A percentile compares a stretch with the other conserved stretches of the same genome.
Evolutionary conservation across 2,329 filamentous ascomycete species (phyloP).

Genomic region (Botryosphaeria dothidea): DNA sequence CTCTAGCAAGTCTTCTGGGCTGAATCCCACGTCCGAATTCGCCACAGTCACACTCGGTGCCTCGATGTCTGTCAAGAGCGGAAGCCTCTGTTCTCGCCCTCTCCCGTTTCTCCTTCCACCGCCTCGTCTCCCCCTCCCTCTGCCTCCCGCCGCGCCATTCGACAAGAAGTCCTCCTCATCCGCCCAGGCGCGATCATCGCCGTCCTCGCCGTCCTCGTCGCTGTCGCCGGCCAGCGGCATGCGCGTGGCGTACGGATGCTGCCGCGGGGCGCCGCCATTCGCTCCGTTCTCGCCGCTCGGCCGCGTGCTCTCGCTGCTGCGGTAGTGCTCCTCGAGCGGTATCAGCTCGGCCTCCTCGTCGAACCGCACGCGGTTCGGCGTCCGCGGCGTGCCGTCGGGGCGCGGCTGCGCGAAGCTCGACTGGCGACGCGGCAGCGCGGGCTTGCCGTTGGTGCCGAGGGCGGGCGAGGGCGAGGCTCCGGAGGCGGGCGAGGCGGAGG

Average conservation of each 20-base stretch:
- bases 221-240: not conserved
- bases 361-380: slow-evolving; percentile 74
- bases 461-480: slow-evolving; percentile 26
- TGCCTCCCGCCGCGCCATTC: not conserved
- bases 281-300: not conserved
- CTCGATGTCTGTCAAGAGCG: slow-evolving; percentile 79
- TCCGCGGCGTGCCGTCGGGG: slow-evolving; percentile 58
- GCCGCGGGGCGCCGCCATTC: not conserved
- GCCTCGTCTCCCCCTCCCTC: slow-evolving; percentile 35
- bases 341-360: slow-evolving; percentile 44
- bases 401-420: slow-evolving; percentile 50
- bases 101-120: slow-evolving; percentile 41
- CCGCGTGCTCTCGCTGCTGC: not conserved
- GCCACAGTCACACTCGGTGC: slow-evolving; percentile 76
- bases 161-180: slow-evolving; percentile 63
- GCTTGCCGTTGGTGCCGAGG: slow-evolving; percentile 6
- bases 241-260: slow-evolving; percentile 18
- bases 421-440: slow-evolving; percentile 33
- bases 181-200: slow-evolving; percentile 42
- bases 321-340: slow-evolving; percentile 13
- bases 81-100: slow-evolving; percentile 53
- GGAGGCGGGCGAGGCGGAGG: slow-evolving; percentile 4
- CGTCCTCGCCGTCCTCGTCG: slow-evolving; percentile 35
- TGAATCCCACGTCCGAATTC: slow-evolving; percentile 56
- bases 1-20: slow-evolving; percentile 60